Conservation (phyloP, 805 yeast species). For the Saccharomyces mikatae region DNA sequence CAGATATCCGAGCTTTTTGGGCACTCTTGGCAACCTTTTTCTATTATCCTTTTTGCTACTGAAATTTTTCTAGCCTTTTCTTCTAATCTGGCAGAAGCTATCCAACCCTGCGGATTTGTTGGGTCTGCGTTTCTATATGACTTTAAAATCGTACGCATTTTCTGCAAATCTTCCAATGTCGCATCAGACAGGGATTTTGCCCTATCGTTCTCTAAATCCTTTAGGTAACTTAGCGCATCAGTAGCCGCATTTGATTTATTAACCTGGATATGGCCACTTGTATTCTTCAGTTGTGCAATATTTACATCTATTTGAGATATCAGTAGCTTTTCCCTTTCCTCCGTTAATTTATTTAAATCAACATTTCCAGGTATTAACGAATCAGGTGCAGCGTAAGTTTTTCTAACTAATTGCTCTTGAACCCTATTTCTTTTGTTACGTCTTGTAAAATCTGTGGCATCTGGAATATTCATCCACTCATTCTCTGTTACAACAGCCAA, state of each 20-base stretch:
- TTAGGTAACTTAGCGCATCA: slow-evolving; percentile 35
- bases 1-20: slow-evolving; percentile 67
- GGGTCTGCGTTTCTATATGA: slow-evolving; percentile 71
- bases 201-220: slow-evolving; percentile 29
- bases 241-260: slow-evolving; percentile 14
- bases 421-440: slow-evolving; percentile 65
- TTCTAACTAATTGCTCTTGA: slow-evolving; percentile 50
- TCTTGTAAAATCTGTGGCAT: slow-evolving; percentile 79
- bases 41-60: slow-evolving; percentile 52
- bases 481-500: slow-evolving; percentile 51
- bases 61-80: slow-evolving; percentile 48
- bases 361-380: slow-evolving; percentile 39
- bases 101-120: slow-evolving; percentile 68
- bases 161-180: slow-evolving; percentile 48
- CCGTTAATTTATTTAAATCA: slow-evolving; percentile 45
- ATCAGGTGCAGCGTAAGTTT: slow-evolving; percentile 83
- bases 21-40: slow-evolving; percentile 66
- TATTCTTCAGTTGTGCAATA: slow-evolving; percentile 9
- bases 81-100: slow-evolving; percentile 76
- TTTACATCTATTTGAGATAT: slow-evolving; percentile 44
- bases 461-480: slow-evolving; percentile 81
- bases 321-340: slow-evolving; percentile 56
- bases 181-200: slow-evolving; percentile 8
- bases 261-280: slow-evolving; percentile 3
- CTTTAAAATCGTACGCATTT: slow-evolving; percentile 52